Conservation (phyloP, 169 alveolate genomes). For the Plasmodium falciparum region DNA sequence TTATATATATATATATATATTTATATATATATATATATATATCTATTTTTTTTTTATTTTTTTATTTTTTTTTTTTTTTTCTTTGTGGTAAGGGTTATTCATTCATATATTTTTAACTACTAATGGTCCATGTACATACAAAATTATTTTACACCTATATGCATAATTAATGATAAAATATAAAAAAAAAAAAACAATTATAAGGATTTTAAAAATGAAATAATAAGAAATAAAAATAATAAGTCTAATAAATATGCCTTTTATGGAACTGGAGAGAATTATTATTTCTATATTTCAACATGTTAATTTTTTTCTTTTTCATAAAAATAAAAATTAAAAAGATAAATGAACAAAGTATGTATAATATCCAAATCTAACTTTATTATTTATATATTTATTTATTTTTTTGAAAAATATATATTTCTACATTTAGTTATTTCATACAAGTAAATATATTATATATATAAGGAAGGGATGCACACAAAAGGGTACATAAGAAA, state of each 20-base stretch:
- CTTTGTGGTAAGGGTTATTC: neutral
- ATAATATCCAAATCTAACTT: neutral
- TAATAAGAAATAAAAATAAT: slow-evolving; percentile 4
- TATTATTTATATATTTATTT: neutral
- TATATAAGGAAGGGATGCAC: slow-evolving; percentile 7
- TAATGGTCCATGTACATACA: too few species aligned
- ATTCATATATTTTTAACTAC: neutral
- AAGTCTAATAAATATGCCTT: neutral
- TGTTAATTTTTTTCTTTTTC: slow-evolving; percentile 12
- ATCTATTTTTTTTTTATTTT: neutral
- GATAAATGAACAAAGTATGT: slow-evolving; percentile 15
- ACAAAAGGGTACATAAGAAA: neutral
- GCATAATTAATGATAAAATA: slow-evolving; percentile 38
- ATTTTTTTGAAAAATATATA: neutral
- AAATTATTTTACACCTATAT: slow-evolving; percentile 54
- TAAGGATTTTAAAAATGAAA: too few species aligned
- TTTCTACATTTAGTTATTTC: neutral
- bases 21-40: neutral
- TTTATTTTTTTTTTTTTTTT: neutral
- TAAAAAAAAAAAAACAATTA: neutral
- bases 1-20: too few species aligned
- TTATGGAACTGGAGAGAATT: slow-evolving; percentile 31
- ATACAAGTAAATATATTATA: neutral
- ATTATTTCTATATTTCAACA: slow-evolving; percentile 28
- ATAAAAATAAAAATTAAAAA: slow-evolving; percentile 18